phyloP scores from a whole-genome alignment of 2,329 filamentous ascomycete genomes.

The Didymosphaeria variabile region DNA sequence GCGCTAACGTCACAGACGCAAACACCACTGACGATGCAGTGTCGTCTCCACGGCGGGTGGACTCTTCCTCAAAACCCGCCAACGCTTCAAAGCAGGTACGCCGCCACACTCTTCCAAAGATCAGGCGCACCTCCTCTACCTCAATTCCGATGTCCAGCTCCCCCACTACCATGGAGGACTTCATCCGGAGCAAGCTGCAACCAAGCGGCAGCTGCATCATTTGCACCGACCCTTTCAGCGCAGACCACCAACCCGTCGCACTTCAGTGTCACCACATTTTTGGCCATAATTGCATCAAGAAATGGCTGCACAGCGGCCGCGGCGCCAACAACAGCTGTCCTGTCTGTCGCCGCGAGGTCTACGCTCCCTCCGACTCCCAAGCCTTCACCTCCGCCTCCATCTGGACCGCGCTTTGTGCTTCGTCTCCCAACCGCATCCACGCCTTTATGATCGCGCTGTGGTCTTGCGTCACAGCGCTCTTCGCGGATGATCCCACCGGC shows the following conservation, averaged over 20 bases:
- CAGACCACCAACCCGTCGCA: conserved; percentile 37
- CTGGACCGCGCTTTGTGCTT: conserved; percentile 39
- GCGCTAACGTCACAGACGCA: conserved; percentile 8
- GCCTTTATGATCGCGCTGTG: conserved; percentile 32
- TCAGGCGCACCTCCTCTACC: background rate
- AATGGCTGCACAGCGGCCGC: conserved; percentile 36
- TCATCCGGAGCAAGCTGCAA: conserved; percentile 35
- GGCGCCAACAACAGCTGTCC: conserved; percentile 40
- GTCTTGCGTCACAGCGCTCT: conserved; percentile 29
- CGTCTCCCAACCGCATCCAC: conserved; percentile 29
- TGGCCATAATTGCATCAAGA: conserved; percentile 39
- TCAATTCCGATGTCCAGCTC: background rate
- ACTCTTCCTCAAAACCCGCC: background rate
- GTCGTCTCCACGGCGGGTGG: background rate
- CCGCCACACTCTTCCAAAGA: background rate
- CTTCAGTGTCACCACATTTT: conserved; percentile 45
- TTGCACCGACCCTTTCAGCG: conserved; percentile 39
- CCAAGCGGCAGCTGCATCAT: conserved; percentile 39
- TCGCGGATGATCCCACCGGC: conserved; percentile 26
- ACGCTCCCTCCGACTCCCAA: conserved; percentile 4
- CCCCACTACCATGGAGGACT: conserved; percentile 32
- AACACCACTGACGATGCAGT: conserved; percentile 10
- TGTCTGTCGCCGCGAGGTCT: conserved; percentile 34
- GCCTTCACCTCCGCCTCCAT: conserved; percentile 33
- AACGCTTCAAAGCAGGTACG: background rate